Percentiles rank a stretch among this genome's conserved stretches.
Evolutionary conservation across 1,284 basidiomycete species (phyloP).

Genomic region (Ustilago hordei): DNA sequence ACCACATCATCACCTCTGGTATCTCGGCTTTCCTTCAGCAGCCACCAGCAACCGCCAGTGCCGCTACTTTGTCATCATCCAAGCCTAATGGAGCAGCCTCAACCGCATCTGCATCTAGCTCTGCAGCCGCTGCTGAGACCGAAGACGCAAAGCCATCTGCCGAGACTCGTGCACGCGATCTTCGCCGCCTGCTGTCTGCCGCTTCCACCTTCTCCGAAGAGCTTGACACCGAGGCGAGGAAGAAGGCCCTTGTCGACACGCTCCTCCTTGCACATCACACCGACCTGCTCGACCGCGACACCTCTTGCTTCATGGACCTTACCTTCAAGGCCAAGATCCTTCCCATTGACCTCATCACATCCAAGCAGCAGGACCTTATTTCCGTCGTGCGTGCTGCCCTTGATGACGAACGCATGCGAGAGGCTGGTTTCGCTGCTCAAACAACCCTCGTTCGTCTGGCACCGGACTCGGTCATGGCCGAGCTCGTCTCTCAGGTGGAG

Average conservation of each 20-base stretch:
- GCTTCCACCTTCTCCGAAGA: conserved; percentile 47
- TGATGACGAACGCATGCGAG: conserved; percentile 33
- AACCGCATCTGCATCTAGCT: conserved; percentile 13
- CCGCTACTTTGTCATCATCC: conserved; percentile 17
- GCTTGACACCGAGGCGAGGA: conserved; percentile 26
- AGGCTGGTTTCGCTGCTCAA: conserved; percentile 59
- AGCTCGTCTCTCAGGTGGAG: conserved; percentile 53
- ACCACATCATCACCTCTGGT: conserved; percentile 43
- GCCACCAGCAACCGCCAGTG: not conserved
- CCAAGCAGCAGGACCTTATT: conserved; percentile 50
- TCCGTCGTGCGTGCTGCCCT: conserved; percentile 42
- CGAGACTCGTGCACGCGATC: conserved; percentile 44
- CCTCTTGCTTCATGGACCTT: conserved; percentile 61
- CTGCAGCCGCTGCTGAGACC: conserved; percentile 28
- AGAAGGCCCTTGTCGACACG: conserved; percentile 57
- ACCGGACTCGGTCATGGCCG: conserved; percentile 56
- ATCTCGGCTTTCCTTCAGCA: conserved; percentile 45
- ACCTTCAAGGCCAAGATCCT: conserved; percentile 59
- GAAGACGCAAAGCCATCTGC: conserved; percentile 46
- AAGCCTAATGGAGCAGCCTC: conserved; percentile 32
- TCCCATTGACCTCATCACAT: conserved; percentile 57
- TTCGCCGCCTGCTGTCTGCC: conserved; percentile 50
- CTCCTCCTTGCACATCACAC: conserved; percentile 64
- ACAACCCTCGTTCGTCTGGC: conserved; percentile 61
- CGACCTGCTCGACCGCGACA: conserved; percentile 53